Evolutionary conservation across 2,329 filamentous ascomycete species (phyloP).

Genomic region (Aspergillus thermomutatus): DNA sequence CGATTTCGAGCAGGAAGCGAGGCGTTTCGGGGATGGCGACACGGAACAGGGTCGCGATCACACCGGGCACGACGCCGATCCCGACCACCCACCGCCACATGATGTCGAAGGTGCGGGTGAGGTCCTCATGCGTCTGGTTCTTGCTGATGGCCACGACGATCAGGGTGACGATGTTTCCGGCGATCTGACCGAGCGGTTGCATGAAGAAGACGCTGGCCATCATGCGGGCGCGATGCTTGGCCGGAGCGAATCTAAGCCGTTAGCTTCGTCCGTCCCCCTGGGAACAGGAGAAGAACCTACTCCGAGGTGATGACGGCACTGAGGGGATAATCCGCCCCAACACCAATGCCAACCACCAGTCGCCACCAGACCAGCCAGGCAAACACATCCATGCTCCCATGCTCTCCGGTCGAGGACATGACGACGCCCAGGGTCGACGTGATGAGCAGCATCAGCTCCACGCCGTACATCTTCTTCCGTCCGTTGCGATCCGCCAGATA

Average conservation of each 20-base stretch:
- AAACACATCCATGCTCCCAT: conserved; percentile 44
- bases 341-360: conserved; percentile 50
- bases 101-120: conserved; percentile 49
- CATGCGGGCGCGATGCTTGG: conserved; percentile 64
- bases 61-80: conserved; percentile 61
- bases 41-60: conserved; percentile 63
- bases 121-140: conserved; percentile 23
- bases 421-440: conserved; percentile 46
- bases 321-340: conserved; percentile 67
- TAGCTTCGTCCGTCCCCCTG: not conserved
- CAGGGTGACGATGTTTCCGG: conserved; percentile 61
- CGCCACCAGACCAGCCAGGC: conserved; percentile 49
- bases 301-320: conserved; percentile 66
- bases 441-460: conserved; percentile 49
- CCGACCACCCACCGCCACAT: conserved; percentile 68
- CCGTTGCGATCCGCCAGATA: conserved; percentile 47
- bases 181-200: conserved; percentile 65
- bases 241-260: conserved; percentile 46
- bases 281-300: conserved; percentile 37
- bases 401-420: conserved; percentile 43
- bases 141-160: conserved; percentile 36
- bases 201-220: conserved; percentile 66
- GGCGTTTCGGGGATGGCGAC: conserved; percentile 66
- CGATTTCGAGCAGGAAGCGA: conserved; percentile 63
- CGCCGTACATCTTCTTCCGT: conserved; percentile 50